Evolutionary conservation across 202 grass and related monocot genomes (phyloP), one percentile per base, ranked within the genome.

Genomic region (Dendrocalamus latiflorus): DNA sequence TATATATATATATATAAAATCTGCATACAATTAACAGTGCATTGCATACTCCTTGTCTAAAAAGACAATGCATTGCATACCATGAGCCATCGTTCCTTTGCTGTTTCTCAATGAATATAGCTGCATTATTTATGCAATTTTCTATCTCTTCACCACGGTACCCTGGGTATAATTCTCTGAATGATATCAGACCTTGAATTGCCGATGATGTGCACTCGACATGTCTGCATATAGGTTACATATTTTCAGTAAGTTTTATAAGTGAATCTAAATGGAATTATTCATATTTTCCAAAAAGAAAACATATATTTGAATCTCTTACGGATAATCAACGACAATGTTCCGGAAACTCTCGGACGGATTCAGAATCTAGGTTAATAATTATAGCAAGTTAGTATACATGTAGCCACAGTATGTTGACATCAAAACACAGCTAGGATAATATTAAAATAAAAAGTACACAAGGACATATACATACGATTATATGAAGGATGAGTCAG

Each of bases 31-130:
- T n/a, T n/a, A n/a, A n/a, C n/a, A n/a, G n/a, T n/a, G n/a, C n/a
- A n/a, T n/a, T n/a, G n/a, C n/a, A n/a, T n/a, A n/a, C n/a, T n/a
- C n/a, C n/a, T n/a, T n/a, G n/a, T n/a, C n/a, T n/a, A n/a, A n/a
- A n/a, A n/a, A n/a, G n/a, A n/a, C n/a, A n/a, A n/a, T n/a, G n/a
- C n/a, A n/a, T n/a, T n/a, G 21, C 61, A 42, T 30, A 82, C 78
- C 85, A 87, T 75, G 85, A 87, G 8, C 85, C 85, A 74, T 82
- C 34, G 2, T 36, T 13, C 1, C 44, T 8, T 60, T 87, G 85
- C 3, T 56, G 43, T 0, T 21, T 67, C 54, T 87, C 45, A 25
- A 87, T 76, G 37, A 34, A 87, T 2, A 24, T 57, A 11, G 63
- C 60, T 18, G 30, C 69, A 18, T 18, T 39, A 86, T 81, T n/a